phyloP scores from a whole-genome alignment of 1,139 yeast genomes.

The Lodderomyces orthopsilosis region DNA sequence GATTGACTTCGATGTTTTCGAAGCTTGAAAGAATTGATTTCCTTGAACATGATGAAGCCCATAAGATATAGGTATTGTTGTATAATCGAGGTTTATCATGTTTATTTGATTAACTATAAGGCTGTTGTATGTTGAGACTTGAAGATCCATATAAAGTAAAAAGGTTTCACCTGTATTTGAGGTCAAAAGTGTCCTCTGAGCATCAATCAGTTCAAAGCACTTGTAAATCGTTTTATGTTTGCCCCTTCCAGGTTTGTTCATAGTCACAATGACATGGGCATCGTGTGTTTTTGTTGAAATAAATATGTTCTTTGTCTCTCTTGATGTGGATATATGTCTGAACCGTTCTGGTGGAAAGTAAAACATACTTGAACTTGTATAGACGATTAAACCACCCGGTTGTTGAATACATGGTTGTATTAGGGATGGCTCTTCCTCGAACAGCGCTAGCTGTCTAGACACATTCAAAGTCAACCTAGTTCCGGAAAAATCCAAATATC shows the following conservation, averaged over 20 bases:
- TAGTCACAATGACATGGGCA: neutral
- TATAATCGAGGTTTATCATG: constrained; percentile 28
- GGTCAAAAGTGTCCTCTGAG: constrained; percentile 25
- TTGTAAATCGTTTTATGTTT: constrained; percentile 4
- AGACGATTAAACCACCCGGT: constrained; percentile 31
- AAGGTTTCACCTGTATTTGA: constrained; percentile 32
- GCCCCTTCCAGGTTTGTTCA: constrained; percentile 5
- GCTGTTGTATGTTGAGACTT: constrained; percentile 3
- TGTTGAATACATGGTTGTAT: constrained; percentile 19
- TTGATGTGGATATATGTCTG: constrained; percentile 15
- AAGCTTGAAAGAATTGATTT: constrained; percentile 32
- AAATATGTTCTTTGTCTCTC: constrained; percentile 6
- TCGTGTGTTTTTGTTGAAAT: constrained; percentile 1
- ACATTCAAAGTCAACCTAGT: constrained; percentile 13
- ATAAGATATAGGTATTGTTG: constrained; percentile 27
- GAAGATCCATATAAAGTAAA: constrained; percentile 23
- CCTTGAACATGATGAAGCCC: constrained; percentile 28
- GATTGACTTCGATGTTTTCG: constrained; percentile 33
- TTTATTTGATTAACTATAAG: constrained; percentile 20
- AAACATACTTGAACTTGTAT: constrained; percentile 28
- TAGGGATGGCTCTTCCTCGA: constrained; percentile 32
- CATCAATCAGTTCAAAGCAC: constrained; percentile 23
- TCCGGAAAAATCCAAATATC: constrained; percentile 25
- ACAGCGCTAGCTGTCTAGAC: constrained; percentile 31
- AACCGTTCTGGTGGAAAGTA: constrained; percentile 28